Base-by-base conservation (phyloP, 1,284 basidiomycete species). In the Wolfiporia cocos region DNA sequence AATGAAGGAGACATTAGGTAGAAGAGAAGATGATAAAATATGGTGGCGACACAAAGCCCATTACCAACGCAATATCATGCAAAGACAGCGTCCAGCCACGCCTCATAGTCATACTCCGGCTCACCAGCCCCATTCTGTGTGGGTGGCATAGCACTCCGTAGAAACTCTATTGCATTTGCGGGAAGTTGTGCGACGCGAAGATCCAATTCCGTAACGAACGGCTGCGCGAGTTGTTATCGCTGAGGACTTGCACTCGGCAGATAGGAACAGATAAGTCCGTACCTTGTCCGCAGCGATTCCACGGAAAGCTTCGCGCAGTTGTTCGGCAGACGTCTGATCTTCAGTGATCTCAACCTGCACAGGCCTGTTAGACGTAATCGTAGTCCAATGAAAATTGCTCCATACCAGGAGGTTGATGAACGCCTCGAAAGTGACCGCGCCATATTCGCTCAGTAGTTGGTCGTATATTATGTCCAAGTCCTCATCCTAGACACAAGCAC, bases 201-300 rank as follows among this genome's bases (percentile, higher is more conserved):
- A 61, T 99, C 95, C 29, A 96, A 70, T 62, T 98, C 94, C 2
- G 94, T 97, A 14, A 98, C 85, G 52, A 87, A 94, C 4, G 88
- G 84, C 92, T 94, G 64, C 42, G 9, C n/a, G 54, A 44, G 38
- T 34, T n/a, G 26, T 21, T n/a, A 15, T 38, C 19, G 34, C 15
- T 17, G 18, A 18, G n/a, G 20, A 23, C 24, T 20, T 12, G 20
- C 6, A 29, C 19, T n/a, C 18, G 31, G 21, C 14, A 17, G 14
- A 79, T 40, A 36, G 32, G 39, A 34, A 6, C 17, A 18, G 20
- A 11, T 24, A 37, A 26, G 65, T n/a, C n/a, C 74, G 33, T 49
- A 88, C 92, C 76, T 98, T 98, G 58, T 94, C 87, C 11, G 74
- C 78, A 2, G 93, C 92, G 34, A 97, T 84, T 6, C 90, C 91